Evolutionary conservation across 192 early-diverging fungal genomes (phyloP).

Genomic region (Backusella luteola): DNA sequence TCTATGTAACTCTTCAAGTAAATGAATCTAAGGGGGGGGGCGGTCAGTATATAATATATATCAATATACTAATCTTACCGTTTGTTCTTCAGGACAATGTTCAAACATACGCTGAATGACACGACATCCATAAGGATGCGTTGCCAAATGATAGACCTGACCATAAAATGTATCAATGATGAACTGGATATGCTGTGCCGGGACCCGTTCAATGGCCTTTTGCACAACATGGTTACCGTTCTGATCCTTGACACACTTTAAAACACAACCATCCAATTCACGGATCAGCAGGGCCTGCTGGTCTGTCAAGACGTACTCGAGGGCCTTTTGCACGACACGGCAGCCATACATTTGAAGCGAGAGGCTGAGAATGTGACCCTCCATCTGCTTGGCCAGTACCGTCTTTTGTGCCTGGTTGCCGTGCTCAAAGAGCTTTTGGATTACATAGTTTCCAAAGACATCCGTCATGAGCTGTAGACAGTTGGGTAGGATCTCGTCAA

Average conservation of each 20-base stretch:
- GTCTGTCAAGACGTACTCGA: conserved; percentile 89
- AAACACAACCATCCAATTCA: conserved; percentile 92
- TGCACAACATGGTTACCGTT: conserved; percentile 99
- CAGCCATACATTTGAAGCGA: conserved; percentile 99
- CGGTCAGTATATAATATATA: neutral
- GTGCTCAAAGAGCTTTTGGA: conserved; percentile 99
- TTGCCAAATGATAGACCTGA: conserved; percentile 93
- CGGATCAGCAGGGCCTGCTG: conserved; percentile 89
- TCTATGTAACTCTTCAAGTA: conserved; percentile 95
- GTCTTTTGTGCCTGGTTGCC: conserved; percentile 92
- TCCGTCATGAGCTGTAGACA: conserved; percentile 96
- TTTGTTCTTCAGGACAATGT: conserved; percentile 88
- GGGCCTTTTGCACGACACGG: conserved; percentile 98
- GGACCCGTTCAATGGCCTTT: conserved; percentile 98
- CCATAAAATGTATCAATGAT: conserved; percentile 98
- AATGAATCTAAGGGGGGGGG: conserved; percentile 48
- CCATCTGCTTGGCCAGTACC: conserved; percentile 91
- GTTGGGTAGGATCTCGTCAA: conserved; percentile 93
- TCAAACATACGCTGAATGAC: conserved; percentile 99
- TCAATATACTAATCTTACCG: conserved; percentile 36
- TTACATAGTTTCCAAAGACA: conserved; percentile 99
- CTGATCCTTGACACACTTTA: conserved; percentile 99
- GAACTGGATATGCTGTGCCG: conserved; percentile 89
- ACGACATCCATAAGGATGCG: conserved; percentile 98
- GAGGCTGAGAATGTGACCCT: conserved; percentile 90